Base-by-base conservation (phyloP, 345 rosid genomes). In the Lumnitzera littorea region DNA sequence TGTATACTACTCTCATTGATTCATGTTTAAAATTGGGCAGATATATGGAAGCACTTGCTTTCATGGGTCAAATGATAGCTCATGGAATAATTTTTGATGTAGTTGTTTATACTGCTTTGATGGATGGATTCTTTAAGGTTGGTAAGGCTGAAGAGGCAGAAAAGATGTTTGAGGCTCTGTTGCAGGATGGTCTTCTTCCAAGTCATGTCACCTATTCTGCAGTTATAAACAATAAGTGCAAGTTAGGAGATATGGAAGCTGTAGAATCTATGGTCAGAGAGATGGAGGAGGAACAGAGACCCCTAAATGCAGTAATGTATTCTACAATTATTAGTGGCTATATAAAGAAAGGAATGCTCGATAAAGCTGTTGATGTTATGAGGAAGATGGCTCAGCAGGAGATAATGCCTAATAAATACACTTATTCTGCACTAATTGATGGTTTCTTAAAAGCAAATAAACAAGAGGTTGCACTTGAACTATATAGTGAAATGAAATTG, bases 71-170 rank as follows among this genome's bases (percentile, higher is more conserved):
- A 73, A 87, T 89, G 89, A 67, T 87, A 51, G 84, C 81, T 66
- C 85, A 83, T 27, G 96, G 96, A 43, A 70, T 84, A 61, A 47
- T 84, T 57, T 80, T 92, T 68, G 91, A 92, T 76, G 73, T 87
- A 71, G 83, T 84, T 72, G 69, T 82, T 58, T 89, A 79, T 79
- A 89, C 96, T 46, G 67, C 78, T 63, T 62, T 92, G 76, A 73
- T 92, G 67, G 87, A 87, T 72, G 89, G 98, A 41, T 81, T 87
- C 64, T 89, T 83, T 68, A 89, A 89, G 83, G 62, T 82, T 54
- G 87, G 91, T 25, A 81, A 71, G 65, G 57, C 66, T 50, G 48
- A 51, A 16, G 96, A 89, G 64, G 98, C 89, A 16, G 80, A 78
- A 75, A 66, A 70, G 60, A 77, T 76, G 61, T 87, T 80, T 65